Base-by-base conservation (phyloP, 2,329 filamentous ascomycete species). In the Venturia asperata region DNA sequence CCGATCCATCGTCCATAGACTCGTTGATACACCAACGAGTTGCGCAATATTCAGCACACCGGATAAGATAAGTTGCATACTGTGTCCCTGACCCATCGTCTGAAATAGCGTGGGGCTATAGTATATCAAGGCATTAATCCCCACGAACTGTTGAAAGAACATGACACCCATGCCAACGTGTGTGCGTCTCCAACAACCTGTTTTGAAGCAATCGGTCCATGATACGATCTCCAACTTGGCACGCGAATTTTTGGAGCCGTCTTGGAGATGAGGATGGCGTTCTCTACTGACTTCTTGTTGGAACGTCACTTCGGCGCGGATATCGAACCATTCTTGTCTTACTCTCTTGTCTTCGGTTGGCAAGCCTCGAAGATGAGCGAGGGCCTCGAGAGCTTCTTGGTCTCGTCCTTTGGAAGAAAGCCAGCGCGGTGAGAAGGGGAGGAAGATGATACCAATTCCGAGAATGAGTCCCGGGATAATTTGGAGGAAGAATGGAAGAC, bases 401-500 rank as follows among this genome's bases (percentile, higher is more conserved):
- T 83, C 74, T 2, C 79, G 77, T 11, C 76, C 77, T 62, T 79
- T 77, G 5, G 76, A 77, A 9, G 77, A 77, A 0, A 85, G 77
- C 77, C 82, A 85, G 39, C 83, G 76, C 0, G 83, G 83, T 0
- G 82, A 84, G 69, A 81, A 84, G 0, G 83, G 83, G 49, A 84
- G 75, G 67, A 81, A 76, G 30, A 73, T 67, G 34, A 82, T 79
- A 10, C 78, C 78, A 39, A 70, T 56, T 58, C 76, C 73, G 37
- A 79, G 70, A 66, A 75, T 70, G 3, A 77, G 68, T 11, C 77
- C 77, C 5, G 76, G 74, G 5, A 78, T 69, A 66, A 79, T 77
- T 65, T 82, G 80, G 5, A 82, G 71, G 3, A 77, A 72, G 65
- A 81, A 81, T 0, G 81, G 80, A 0, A 83, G 72, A 7, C 79